phyloP scores from a whole-genome alignment of 2,329 filamentous ascomycete genomes.

The Laburnicola sp. region DNA sequence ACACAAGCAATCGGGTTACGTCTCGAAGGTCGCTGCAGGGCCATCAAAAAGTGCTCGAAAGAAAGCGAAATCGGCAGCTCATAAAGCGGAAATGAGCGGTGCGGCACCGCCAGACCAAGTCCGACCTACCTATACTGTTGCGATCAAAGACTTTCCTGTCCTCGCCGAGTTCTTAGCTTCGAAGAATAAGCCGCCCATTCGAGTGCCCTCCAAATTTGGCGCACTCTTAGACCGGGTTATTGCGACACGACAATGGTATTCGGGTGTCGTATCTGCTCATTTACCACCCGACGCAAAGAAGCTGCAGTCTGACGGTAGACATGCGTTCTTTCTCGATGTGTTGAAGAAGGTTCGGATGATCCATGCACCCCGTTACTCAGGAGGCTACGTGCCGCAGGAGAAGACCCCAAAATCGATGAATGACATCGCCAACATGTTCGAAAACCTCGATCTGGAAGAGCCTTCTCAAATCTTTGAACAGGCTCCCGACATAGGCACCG shows the following conservation, averaged over 20 bases:
- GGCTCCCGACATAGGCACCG: conserved; percentile 28
- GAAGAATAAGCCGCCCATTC: conserved; percentile 22
- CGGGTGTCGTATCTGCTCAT: conserved; percentile 14
- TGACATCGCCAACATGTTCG: conserved; percentile 41
- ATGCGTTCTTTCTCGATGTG: conserved; percentile 42
- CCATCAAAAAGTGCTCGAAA: too few species aligned
- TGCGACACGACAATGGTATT: conserved; percentile 36
- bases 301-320: conserved; percentile 26
- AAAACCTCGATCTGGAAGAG: conserved; percentile 43
- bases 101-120: background rate
- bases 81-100: too few species aligned
- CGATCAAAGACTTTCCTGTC: conserved; percentile 45
- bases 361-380: too few species aligned
- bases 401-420: background rate
- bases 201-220: conserved; percentile 36
- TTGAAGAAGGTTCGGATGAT: too few species aligned
- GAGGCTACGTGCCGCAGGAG: too few species aligned
- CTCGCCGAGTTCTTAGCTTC: conserved; percentile 46
- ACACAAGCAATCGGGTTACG: background rate
- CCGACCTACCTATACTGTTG: conserved; percentile 39
- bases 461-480: conserved; percentile 45
- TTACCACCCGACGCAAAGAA: conserved; percentile 17
- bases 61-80: conserved; percentile 5
- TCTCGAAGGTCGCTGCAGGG: too few species aligned
- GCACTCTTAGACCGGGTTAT: conserved; percentile 47